Percentiles rank a stretch among this genome's conserved stretches.
Conservation (phyloP, 768 basidiomycete genomes). For the Podaxis pistillaris region DNA sequence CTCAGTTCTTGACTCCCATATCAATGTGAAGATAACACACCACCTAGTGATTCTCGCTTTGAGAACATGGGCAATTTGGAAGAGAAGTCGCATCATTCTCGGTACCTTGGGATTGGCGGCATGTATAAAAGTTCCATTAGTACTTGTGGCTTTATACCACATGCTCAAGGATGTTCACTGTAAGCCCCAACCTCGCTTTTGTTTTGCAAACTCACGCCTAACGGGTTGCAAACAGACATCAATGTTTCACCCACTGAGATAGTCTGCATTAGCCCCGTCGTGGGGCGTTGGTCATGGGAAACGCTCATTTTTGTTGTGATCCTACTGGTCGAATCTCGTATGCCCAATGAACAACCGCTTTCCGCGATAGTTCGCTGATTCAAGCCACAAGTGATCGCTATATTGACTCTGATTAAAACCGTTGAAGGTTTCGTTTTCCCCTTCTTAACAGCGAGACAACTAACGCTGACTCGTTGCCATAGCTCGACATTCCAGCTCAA, state of each 20-base stretch:
- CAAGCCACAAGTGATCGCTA: background rate
- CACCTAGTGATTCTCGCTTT: constrained; percentile 1
- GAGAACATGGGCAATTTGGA: constrained; percentile 12
- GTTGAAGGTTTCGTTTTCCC: constrained; percentile 1
- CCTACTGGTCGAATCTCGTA: background rate
- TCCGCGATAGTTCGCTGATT: background rate
- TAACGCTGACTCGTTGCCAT: background rate
- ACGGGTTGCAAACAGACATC: background rate
- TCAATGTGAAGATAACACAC: background rate
- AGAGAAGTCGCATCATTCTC: background rate
- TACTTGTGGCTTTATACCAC: background rate
- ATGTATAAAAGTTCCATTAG: background rate
- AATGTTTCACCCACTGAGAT: background rate
- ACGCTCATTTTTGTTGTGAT: background rate
- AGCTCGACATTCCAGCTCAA: background rate
- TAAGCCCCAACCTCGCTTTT: background rate
- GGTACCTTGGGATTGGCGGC: background rate
- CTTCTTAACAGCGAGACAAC: no score
- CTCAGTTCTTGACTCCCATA: background rate
- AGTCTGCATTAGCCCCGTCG: background rate
- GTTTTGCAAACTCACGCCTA: background rate
- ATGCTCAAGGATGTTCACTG: background rate
- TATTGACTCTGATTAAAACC: background rate
- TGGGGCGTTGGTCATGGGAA: constrained; percentile 2
- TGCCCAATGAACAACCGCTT: background rate